These are phyloP conservation scores for Theobroma cacao DNA, from an alignment of 345 rosid genomes.

Conservation along the genomic window DNA sequence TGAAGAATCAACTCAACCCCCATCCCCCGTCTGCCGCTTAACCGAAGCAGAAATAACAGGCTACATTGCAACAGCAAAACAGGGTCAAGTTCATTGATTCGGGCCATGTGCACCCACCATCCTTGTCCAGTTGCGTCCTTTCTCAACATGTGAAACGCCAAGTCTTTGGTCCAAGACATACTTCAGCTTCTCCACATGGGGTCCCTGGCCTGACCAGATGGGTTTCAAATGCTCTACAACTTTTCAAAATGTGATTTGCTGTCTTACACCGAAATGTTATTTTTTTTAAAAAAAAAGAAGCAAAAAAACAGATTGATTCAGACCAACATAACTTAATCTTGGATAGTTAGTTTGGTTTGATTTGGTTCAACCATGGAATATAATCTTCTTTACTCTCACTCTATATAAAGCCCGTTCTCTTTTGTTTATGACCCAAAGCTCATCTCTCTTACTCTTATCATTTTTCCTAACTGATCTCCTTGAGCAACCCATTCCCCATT, in stretches of 20 bases:
- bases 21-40: background rate
- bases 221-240: background rate
- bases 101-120: constrained; percentile 16
- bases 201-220: background rate
- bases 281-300: background rate
- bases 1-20: constrained; percentile 1
- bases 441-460: background rate
- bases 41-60: background rate
- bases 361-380: background rate
- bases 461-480: background rate
- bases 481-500: background rate
- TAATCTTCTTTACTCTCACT: background rate
- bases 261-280: background rate
- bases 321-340: background rate
- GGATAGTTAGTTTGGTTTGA: background rate
- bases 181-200: constrained; percentile 5
- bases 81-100: background rate
- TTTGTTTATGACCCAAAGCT: background rate
- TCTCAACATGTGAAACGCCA: constrained; percentile 4
- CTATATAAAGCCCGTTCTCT: background rate
- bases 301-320: background rate
- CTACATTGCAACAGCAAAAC: background rate
- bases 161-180: background rate
- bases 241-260: background rate
- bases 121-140: background rate